These are phyloP conservation scores for Alternaria alternata DNA, from an alignment of 2,329 filamentous ascomycete species.

Conservation along the genomic window DNA sequence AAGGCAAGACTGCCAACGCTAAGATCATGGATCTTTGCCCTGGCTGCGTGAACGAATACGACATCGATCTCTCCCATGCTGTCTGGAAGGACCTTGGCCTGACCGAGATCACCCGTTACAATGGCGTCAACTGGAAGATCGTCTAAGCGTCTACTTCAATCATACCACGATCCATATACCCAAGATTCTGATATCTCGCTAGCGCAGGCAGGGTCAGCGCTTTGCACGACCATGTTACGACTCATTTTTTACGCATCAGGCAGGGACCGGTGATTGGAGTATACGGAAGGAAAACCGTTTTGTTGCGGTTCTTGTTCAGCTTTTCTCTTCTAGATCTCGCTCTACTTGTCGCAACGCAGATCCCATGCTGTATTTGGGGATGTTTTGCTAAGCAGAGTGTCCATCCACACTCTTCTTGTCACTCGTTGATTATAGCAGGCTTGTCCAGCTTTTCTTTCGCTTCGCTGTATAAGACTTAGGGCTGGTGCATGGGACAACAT, in stretches of 20 bases:
- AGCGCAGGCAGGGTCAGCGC: constrained; percentile 52
- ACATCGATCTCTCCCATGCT: constrained; percentile 44
- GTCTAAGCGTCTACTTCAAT: constrained; percentile 31
- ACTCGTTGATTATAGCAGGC: constrained; percentile 28
- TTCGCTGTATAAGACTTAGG: constrained; percentile 41
- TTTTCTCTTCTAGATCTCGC: constrained; percentile 19
- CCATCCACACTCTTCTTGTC: constrained; percentile 36
- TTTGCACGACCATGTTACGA: constrained; percentile 50
- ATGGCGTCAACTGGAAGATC: constrained; percentile 36
- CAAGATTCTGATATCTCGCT: constrained; percentile 39
- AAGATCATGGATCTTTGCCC: constrained; percentile 48
- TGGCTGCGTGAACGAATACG: constrained; percentile 36
- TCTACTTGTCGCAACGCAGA: constrained; percentile 12
- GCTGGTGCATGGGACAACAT: constrained; percentile 22
- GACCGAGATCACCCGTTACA: constrained; percentile 33
- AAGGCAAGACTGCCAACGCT: constrained; percentile 37
- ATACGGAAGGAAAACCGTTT: constrained; percentile 22
- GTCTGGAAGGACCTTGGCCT: constrained; percentile 40
- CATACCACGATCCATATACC: constrained; percentile 40
- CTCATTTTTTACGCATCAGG: constrained; percentile 35
- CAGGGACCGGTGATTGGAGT: constrained; percentile 31
- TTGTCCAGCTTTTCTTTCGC: constrained; percentile 14
- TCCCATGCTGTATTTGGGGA: constrained; percentile 35
- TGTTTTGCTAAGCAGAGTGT: constrained; percentile 11
- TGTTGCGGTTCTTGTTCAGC: constrained; percentile 19